phyloP scores from a whole-genome alignment of 2,329 filamentous ascomycete species.

The Fusarium floridanum region DNA sequence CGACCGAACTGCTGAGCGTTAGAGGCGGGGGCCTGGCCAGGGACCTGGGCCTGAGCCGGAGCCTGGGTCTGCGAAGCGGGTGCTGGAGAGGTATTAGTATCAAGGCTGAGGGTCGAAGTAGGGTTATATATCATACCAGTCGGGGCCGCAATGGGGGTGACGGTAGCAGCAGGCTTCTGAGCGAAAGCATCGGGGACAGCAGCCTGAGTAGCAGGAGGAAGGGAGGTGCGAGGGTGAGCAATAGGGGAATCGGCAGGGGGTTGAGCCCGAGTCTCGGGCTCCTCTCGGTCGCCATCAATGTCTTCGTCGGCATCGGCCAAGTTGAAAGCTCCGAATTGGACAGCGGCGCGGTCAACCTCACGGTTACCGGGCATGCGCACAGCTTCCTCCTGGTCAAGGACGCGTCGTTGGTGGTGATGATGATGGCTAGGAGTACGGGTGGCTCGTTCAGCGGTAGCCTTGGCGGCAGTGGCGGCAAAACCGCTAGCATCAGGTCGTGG shows the following conservation, averaged over 20 bases:
- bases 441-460: constrained; percentile 75
- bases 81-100: constrained; percentile 33
- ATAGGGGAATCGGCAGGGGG: constrained; percentile 94
- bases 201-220: constrained; percentile 78
- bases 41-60: constrained; percentile 50
- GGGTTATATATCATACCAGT: constrained; percentile 46
- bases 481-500: constrained; percentile 70
- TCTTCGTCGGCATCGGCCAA: constrained; percentile 87
- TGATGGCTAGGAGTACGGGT: constrained; percentile 79
- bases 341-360: constrained; percentile 90
- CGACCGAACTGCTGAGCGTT: constrained; percentile 77
- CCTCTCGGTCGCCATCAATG: constrained; percentile 93
- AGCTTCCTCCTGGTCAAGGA: constrained; percentile 95
- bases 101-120: neutral
- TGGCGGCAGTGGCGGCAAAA: constrained; percentile 84
- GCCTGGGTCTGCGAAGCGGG: constrained; percentile 55
- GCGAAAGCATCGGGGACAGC: constrained; percentile 68
- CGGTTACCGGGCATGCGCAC: constrained; percentile 99
- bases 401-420: constrained; percentile 73
- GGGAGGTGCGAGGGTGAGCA: constrained; percentile 84
- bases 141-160: constrained; percentile 54
- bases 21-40: constrained; percentile 64
- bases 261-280: constrained; percentile 93
- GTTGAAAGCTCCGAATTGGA: constrained; percentile 97
- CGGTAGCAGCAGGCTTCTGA: constrained; percentile 66